Evolutionary conservation across 2,329 filamentous ascomycete species (phyloP), one percentile per base, ranked within the genome.

Genomic region (Fusarium fracticaudum): DNA sequence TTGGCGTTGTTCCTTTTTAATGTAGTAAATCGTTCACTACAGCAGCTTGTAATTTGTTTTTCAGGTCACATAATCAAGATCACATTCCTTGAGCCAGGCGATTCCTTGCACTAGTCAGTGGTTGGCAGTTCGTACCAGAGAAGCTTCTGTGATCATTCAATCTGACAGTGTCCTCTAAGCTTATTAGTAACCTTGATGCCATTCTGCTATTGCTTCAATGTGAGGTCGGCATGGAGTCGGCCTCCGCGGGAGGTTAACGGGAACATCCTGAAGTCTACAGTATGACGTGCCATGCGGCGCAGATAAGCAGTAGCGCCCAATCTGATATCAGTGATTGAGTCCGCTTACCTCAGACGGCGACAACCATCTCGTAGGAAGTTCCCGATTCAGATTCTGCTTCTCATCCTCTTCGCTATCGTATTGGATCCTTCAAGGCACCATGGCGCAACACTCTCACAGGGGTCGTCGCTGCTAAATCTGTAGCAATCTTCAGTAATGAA

Each of bases 331-430:
- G 11, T 18, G 24, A 4, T 3, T 6, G 6, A 12, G 17, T 45
- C 51, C 31, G 64, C 54, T 61, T 47, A 61, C 45, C n/a, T 67
- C 64, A 67, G 62, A 67, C 15, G 12, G 31, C 1, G 22, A 50
- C 12, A 20, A 7, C 20, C 38, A 44, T 8, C n/a, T 24, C 7
- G 6, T 13, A 4, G 17, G 24, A 29, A 10, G 29, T 54, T 29
- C 20, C 35, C 14, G 1, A 22, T 55, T 2, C 0, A 14, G 24
- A 18, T 2, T 0, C 3, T 54, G 14, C 13, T 10, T 4, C 20
- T 29, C 11, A 40, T 41, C 10, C 24, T 38, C 22, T 26, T 38
- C 24, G 33, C 33, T 38, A 5, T 26, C 18, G 13, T 22, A 24
- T 4, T 4, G 6, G n/a, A 53, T 26, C 18, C 18, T 54, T 12